A percentile compares a stretch with the other conserved stretches of the same genome.
These are phyloP conservation scores for Penicillium sp. DNA, from an alignment of 2,329 filamentous ascomycete genomes.

Conservation along the genomic window DNA sequence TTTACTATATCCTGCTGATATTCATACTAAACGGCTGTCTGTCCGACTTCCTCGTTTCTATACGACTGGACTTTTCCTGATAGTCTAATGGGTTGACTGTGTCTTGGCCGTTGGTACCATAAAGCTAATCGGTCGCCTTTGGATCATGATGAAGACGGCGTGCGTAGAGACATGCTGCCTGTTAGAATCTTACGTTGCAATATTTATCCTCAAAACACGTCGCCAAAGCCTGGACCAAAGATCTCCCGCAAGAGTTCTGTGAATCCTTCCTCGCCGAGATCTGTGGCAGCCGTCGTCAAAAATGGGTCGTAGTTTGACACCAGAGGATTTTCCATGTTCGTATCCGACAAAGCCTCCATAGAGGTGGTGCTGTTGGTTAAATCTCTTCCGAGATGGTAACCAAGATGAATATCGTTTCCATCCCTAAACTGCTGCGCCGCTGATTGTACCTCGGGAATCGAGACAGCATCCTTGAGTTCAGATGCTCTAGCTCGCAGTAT, in stretches of 20 bases:
- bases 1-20: too few species aligned
- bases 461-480: slow-evolving; percentile 1
- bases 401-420: background rate
- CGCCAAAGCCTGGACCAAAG: slow-evolving; percentile 29
- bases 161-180: too few species aligned
- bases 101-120: too few species aligned
- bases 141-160: too few species aligned
- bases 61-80: too few species aligned
- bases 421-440: background rate
- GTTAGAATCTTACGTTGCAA: too few species aligned
- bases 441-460: background rate
- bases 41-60: too few species aligned
- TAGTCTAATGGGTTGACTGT: too few species aligned
- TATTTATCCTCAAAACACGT: slow-evolving; percentile 14
- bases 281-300: slow-evolving; percentile 18
- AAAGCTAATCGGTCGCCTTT: too few species aligned
- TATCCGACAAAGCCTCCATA: background rate
- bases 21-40: too few species aligned
- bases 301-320: slow-evolving; percentile 27
- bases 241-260: slow-evolving; percentile 30
- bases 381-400: background rate
- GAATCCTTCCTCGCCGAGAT: slow-evolving; percentile 25
- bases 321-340: background rate
- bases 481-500: slow-evolving; percentile 28
- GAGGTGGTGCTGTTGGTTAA: background rate